Base-by-base conservation (phyloP, 75 land plant genomes). In the Ceratopteris richardii region DNA sequence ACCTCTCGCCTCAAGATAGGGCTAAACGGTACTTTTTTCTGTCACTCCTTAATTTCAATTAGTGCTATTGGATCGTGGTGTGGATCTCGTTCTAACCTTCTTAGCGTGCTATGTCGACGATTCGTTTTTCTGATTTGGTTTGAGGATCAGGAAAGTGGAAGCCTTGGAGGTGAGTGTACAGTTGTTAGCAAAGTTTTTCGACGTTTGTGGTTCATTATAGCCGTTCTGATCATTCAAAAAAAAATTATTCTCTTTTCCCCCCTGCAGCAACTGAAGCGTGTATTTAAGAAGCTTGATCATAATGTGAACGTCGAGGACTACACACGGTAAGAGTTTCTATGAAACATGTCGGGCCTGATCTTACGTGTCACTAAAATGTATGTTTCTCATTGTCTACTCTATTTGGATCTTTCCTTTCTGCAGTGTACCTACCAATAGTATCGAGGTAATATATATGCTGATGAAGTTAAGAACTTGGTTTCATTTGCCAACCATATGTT, bases 261-360 rank as follows among this genome's bases (percentile, higher is more conserved):
- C 21, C 14, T 57, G 16, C 54, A 84, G 87, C 77, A 72, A 39
- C 71, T 80, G 21, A 84, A 77, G 62, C 77, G 74, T 48, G 81
- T 80, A 22, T 84, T 84, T 29, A 84, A 80, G 72, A 84, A 84
- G 66, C 50, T 77, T 62, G 83, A 77, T 57, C 87, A 84, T 66
- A 78, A 84, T 44, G 87, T 84, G 7, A 71, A 74, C 59, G 59
- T 84, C 30, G 66, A 84, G 36, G 78, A 80, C 0, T 84, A 24
- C 28, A 52, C 54, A 14, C 37, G 37, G 37, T 9, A 33, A 33
- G 37, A 4, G 37, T 33, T 33, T 33, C 9, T 33, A n/a, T n/a
- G n/a, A n/a, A n/a, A n/a, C n/a, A n/a, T n/a, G n/a, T n/a, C n/a
- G n/a, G n/a, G n/a, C n/a, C n/a, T n/a, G n/a, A n/a, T n/a, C n/a